A percentile compares a stretch with the other conserved stretches of the same genome.
Evolutionary conservation across 139 green algal genomes (phyloP).

Genomic region (Coelastrella sp.): DNA sequence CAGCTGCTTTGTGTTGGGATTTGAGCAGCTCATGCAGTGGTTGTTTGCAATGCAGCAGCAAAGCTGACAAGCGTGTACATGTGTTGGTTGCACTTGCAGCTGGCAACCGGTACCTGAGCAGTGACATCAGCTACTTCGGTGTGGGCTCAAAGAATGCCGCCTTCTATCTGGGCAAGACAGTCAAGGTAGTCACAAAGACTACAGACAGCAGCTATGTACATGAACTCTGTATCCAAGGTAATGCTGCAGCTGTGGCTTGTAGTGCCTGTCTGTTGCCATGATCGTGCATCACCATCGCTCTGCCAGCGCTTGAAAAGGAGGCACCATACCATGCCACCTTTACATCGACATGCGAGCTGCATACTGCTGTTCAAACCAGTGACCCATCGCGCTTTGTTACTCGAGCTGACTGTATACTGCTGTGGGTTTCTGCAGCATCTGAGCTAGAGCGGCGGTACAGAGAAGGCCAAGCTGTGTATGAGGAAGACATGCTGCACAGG

Average conservation of each 20-base stretch:
- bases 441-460: constrained; percentile 73
- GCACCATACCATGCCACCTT: too few relatives aligned
- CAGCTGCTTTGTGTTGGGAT: too few relatives aligned
- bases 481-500: constrained; percentile 81
- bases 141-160: constrained; percentile 87
- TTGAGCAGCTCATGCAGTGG: too few relatives aligned
- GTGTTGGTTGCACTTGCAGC: neutral
- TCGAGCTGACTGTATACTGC: neutral
- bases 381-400: neutral
- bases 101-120: constrained; percentile 72
- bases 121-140: constrained; percentile 88
- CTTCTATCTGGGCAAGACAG: constrained; percentile 82
- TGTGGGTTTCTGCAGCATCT: constrained; percentile 19
- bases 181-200: constrained; percentile 76
- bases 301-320: too few relatives aligned
- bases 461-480: constrained; percentile 76
- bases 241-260: neutral
- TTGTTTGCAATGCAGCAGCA: too few relatives aligned
- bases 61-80: too few relatives aligned
- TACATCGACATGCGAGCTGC: neutral
- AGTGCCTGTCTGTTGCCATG: too few relatives aligned
- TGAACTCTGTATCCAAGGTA: constrained; percentile 67
- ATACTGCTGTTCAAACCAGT: neutral
- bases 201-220: constrained; percentile 65
- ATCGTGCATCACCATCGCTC: too few relatives aligned